Percentiles rank a stretch among this genome's conserved stretches.
phyloP scores from a whole-genome alignment of 495 filamentous ascomycete genomes.

The Trichoderma parareesei region DNA sequence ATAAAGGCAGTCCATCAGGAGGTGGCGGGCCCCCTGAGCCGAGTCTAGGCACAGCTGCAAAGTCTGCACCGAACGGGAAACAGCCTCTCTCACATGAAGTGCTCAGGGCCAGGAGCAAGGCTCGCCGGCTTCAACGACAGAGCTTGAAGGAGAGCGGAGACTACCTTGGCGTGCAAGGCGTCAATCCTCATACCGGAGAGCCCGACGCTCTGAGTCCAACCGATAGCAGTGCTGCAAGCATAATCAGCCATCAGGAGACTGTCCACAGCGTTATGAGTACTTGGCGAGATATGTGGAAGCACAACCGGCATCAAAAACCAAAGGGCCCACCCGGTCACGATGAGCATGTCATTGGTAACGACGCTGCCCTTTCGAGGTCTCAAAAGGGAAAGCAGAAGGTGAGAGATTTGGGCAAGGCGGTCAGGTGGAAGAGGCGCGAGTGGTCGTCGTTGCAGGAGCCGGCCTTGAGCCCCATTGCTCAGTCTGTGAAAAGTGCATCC shows the following conservation, averaged over 20 bases:
- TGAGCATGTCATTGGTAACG: slow-evolving; percentile 21
- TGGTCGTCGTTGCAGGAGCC: slow-evolving; percentile 45
- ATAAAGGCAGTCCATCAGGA: neutral
- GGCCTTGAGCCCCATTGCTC: slow-evolving; percentile 36
- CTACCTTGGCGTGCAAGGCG: slow-evolving; percentile 45
- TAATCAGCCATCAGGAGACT: slow-evolving; percentile 13
- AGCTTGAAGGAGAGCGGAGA: slow-evolving; percentile 39
- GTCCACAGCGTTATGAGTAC: slow-evolving; percentile 8
- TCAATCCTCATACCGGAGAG: slow-evolving; percentile 45
- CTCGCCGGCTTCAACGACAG: slow-evolving; percentile 24
- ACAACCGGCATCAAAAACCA: slow-evolving; percentile 12
- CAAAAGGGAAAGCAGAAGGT: slow-evolving; percentile 28
- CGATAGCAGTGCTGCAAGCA: slow-evolving; percentile 22
- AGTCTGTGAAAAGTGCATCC: slow-evolving; percentile 28
- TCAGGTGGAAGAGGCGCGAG: slow-evolving; percentile 33
- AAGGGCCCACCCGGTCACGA: slow-evolving; percentile 13
- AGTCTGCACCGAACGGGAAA: neutral
- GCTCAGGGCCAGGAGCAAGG: slow-evolving; percentile 10
- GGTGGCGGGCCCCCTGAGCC: neutral
- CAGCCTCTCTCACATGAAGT: neutral
- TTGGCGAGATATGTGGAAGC: slow-evolving; percentile 2
- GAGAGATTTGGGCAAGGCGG: slow-evolving; percentile 23
- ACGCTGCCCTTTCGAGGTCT: slow-evolving; percentile 25
- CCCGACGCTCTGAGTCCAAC: slow-evolving; percentile 38
- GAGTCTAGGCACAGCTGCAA: neutral